These are phyloP conservation scores for Lycium barbarum DNA, from an alignment of 257 asterid genomes.

Conservation along the genomic window DNA sequence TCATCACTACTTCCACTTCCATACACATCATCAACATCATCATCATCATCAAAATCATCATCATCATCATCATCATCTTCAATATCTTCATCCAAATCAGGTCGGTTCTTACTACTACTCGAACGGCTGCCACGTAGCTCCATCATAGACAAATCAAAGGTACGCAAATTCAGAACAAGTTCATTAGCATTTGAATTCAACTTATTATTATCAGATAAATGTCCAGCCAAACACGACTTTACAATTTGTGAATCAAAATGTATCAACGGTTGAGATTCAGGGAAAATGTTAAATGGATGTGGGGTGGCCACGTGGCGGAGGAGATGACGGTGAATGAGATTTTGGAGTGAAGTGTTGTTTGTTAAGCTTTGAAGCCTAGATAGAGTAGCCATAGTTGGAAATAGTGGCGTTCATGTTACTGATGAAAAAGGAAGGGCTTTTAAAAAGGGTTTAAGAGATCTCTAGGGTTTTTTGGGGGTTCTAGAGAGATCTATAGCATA, in stretches of 20 bases:
- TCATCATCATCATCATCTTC: background rate
- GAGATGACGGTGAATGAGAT: background rate
- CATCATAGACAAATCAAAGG: constrained; percentile 6
- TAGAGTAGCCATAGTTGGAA: constrained; percentile 9
- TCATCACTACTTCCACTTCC: background rate
- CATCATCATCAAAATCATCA: background rate
- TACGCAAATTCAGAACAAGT: background rate
- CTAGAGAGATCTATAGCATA: background rate
- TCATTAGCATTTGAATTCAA: background rate
- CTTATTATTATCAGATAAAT: background rate
- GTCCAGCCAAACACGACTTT: background rate
- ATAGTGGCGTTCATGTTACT: background rate
- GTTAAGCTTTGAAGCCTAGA: background rate
- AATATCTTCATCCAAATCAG: background rate
- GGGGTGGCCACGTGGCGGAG: background rate
- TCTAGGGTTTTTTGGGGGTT: constrained; percentile 22
- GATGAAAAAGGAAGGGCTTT: background rate
- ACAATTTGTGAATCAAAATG: background rate
- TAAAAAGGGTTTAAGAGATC: background rate
- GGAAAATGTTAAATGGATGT: background rate
- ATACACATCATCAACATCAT: background rate
- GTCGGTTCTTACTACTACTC: background rate
- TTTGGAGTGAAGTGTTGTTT: background rate
- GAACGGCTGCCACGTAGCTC: constrained; percentile 18
- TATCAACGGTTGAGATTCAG: background rate